Evolutionary conservation across 192 early-diverging fungal genomes (phyloP).

Genomic region (Mortierella claussenii): DNA sequence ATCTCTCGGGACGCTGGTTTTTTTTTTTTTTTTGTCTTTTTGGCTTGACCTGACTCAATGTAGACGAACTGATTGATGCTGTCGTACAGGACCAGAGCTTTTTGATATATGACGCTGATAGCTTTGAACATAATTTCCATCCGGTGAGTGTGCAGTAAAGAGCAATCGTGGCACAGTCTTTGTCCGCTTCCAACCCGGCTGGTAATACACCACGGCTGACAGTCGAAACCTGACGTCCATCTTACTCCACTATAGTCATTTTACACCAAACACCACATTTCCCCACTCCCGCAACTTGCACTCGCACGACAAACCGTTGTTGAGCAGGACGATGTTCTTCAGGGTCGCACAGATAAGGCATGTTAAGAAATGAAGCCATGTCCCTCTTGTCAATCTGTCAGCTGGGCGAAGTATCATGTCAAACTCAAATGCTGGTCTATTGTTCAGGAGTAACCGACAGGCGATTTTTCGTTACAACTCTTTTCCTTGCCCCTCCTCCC

Average conservation of each 20-base stretch:
- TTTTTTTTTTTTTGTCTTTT: too few relatives aligned
- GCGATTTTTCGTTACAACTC: neutral
- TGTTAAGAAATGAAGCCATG: slow-evolving; percentile 1
- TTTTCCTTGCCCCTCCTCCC: neutral
- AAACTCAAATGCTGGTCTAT: neutral
- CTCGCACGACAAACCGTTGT: slow-evolving; percentile 28
- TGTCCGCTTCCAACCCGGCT: neutral
- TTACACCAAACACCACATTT: slow-evolving; percentile 6
- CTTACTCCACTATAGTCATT: neutral
- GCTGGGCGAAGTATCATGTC: neutral
- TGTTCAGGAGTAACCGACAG: too few relatives aligned
- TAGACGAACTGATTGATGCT: too few relatives aligned
- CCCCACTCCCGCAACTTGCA: slow-evolving; percentile 11
- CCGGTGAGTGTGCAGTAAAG: slow-evolving; percentile 6
- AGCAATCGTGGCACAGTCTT: neutral
- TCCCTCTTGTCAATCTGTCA: neutral
- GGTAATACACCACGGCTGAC: neutral
- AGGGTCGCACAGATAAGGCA: slow-evolving; percentile 22
- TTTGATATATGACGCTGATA: slow-evolving; percentile 5
- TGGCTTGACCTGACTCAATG: too few relatives aligned
- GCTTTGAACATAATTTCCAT: slow-evolving; percentile 2
- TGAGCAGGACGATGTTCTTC: slow-evolving; percentile 24
- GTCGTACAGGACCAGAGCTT: too few relatives aligned
- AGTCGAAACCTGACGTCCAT: neutral
- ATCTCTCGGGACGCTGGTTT: too few relatives aligned